Percentiles rank a stretch among this genome's conserved stretches.
Evolutionary conservation across 768 basidiomycete genomes (phyloP).

Genomic region (Rhizopogon vinicolor): DNA sequence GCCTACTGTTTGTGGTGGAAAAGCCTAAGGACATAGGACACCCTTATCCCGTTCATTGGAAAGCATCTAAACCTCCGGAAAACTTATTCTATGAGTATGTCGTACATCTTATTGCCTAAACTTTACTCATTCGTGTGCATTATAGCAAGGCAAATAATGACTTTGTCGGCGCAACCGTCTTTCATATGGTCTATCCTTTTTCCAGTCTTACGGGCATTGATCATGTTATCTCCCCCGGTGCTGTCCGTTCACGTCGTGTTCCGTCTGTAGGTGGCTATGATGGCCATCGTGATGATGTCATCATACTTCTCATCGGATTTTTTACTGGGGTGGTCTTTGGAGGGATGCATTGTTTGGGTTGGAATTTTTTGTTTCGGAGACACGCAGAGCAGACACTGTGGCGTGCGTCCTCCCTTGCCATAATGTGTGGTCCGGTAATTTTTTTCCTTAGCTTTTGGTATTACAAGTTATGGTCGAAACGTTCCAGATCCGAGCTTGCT

Average conservation of each 20-base stretch:
- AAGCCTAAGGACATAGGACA: constrained; percentile 32
- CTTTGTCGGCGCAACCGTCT: no score
- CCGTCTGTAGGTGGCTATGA: background rate
- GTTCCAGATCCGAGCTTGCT: no score
- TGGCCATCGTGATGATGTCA: background rate
- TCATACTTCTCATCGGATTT: background rate
- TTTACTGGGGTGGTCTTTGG: constrained; percentile 16
- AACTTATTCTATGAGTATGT: no score
- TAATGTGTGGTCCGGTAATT: no score
- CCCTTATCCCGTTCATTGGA: constrained; percentile 2
- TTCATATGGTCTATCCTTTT: no score
- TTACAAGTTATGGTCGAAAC: no score
- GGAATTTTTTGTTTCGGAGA: constrained; percentile 16
- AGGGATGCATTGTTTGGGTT: constrained; percentile 20
- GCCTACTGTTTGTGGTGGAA: constrained; percentile 34
- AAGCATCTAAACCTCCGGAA: background rate
- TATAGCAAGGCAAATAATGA: no score
- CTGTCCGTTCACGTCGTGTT: background rate
- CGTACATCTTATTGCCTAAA: no score
- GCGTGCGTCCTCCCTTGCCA: constrained; percentile 12
- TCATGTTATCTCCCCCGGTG: background rate
- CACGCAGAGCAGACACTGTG: constrained; percentile 13
- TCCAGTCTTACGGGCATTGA: background rate
- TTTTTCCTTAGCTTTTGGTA: no score
- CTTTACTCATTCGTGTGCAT: no score